These are phyloP conservation scores for Phanerochaete carnosa DNA, from an alignment of 768 basidiomycete species.

Conservation along the genomic window DNA sequence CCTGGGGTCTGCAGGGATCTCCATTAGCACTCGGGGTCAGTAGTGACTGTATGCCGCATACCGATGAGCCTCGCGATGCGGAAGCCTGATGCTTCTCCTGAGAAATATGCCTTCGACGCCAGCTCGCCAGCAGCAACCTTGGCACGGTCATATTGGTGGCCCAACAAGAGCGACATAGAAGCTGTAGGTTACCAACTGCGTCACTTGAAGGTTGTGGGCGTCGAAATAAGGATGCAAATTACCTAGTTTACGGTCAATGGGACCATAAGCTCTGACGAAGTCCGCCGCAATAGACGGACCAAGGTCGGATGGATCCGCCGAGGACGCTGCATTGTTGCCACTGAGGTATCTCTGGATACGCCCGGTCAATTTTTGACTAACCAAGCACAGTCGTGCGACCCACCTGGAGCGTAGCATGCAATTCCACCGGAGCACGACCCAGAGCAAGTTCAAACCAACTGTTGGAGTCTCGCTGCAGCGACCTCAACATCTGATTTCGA, in stretches of 20 bases:
- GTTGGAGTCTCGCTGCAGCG: conserved; percentile 69
- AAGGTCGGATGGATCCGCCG: conserved; percentile 80
- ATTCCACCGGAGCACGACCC: conserved; percentile 84
- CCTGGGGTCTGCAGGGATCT: not conserved
- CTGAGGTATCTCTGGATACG: conserved; percentile 78
- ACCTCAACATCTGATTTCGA: conserved; percentile 79
- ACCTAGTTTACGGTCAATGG: conserved; percentile 76
- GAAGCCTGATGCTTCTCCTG: conserved; percentile 82
- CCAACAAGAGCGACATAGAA: conserved; percentile 50
- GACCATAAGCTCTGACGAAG: conserved; percentile 78
- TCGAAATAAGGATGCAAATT: not conserved
- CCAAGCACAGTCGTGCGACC: conserved; percentile 14
- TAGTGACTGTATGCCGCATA: conserved; percentile 16
- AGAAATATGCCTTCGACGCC: conserved; percentile 86
- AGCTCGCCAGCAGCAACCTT: conserved; percentile 82
- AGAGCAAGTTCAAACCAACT: conserved; percentile 87
- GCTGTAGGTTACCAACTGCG: conserved; percentile 31
- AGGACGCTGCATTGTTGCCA: conserved; percentile 62
- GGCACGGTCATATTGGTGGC: conserved; percentile 77
- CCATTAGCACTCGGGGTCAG: not conserved
- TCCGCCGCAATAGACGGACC: conserved; percentile 88
- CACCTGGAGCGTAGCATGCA: conserved; percentile 91
- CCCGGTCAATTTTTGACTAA: not conserved
- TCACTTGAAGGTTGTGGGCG: not conserved
- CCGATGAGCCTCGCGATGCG: conserved; percentile 66